phyloP scores from a whole-genome alignment of 768 basidiomycete species.

The Suillus discolor region DNA sequence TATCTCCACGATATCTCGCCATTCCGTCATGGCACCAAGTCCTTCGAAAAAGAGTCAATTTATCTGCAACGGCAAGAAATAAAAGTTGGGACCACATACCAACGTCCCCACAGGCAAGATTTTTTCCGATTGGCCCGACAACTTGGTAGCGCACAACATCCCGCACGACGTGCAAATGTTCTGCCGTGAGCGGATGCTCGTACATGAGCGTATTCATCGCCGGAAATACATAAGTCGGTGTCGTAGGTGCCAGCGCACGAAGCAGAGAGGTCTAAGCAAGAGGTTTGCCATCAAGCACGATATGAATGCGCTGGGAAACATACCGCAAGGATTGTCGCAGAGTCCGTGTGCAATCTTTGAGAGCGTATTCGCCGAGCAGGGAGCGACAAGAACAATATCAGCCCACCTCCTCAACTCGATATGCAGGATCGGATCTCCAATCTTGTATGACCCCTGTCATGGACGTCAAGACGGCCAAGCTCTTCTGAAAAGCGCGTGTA shows the following conservation, averaged over 20 bases:
- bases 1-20: constrained; percentile 82
- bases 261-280: constrained; percentile 69
- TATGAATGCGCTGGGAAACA: constrained; percentile 4
- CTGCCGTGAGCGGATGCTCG: constrained; percentile 86
- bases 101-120: constrained; percentile 88
- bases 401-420: constrained; percentile 96
- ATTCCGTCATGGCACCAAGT: constrained; percentile 75
- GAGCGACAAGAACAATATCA: constrained; percentile 92
- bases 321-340: constrained; percentile 89
- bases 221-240: constrained; percentile 90
- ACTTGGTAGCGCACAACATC: constrained; percentile 82
- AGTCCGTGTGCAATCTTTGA: constrained; percentile 88
- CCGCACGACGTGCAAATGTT: constrained; percentile 75
- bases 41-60: neutral
- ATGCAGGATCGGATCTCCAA: constrained; percentile 93
- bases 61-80: neutral
- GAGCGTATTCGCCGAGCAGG: constrained; percentile 98
- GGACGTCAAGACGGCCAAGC: neutral
- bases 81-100: constrained; percentile 49
- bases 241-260: constrained; percentile 80
- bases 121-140: constrained; percentile 86
- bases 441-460: constrained; percentile 64
- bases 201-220: constrained; percentile 99
- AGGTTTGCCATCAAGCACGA: neutral
- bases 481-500: constrained; percentile 8